Evolutionary conservation across 1,284 basidiomycete species (phyloP).

Genomic region (Cryptococcus sp.): DNA sequence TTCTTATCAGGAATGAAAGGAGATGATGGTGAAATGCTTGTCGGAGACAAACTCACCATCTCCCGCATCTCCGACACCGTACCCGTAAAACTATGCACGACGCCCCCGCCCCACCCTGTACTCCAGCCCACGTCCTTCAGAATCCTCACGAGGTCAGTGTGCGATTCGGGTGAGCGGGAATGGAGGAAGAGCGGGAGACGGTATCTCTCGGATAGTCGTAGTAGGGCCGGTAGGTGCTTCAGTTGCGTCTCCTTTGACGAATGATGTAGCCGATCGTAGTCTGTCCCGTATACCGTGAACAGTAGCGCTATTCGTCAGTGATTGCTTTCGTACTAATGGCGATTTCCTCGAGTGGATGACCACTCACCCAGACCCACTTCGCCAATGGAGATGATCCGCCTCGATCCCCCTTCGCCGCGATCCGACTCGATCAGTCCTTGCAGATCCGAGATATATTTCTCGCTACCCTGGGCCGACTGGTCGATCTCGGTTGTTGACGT

Average conservation of each 20-base stretch:
- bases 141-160: slow-evolving; percentile 67
- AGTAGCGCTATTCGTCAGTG: too few species aligned
- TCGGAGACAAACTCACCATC: slow-evolving; percentile 59
- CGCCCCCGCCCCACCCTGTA: slow-evolving; percentile 67
- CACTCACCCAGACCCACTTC: slow-evolving; percentile 78
- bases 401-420: slow-evolving; percentile 55
- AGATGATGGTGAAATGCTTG: slow-evolving; percentile 8
- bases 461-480: slow-evolving; percentile 61
- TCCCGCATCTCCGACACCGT: slow-evolving; percentile 67
- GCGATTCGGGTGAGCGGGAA: slow-evolving; percentile 72
- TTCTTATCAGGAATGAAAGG: too few species aligned
- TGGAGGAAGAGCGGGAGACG: slow-evolving; percentile 82
- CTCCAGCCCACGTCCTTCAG: slow-evolving; percentile 39
- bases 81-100: slow-evolving; percentile 87
- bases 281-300: slow-evolving; percentile 56
- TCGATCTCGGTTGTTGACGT: slow-evolving; percentile 79
- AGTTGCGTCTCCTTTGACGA: slow-evolving; percentile 66
- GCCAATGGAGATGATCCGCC: slow-evolving; percentile 73
- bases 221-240: slow-evolving; percentile 70
- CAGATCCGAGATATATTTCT: slow-evolving; percentile 66
- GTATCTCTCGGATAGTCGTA: slow-evolving; percentile 69
- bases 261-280: slow-evolving; percentile 81
- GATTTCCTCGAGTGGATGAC: slow-evolving; percentile 3
- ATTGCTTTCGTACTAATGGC: not conserved
- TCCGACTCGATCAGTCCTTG: slow-evolving; percentile 63